phyloP scores from a whole-genome alignment of 2,329 filamentous ascomycete species.

The Botrytis galanthina region DNA sequence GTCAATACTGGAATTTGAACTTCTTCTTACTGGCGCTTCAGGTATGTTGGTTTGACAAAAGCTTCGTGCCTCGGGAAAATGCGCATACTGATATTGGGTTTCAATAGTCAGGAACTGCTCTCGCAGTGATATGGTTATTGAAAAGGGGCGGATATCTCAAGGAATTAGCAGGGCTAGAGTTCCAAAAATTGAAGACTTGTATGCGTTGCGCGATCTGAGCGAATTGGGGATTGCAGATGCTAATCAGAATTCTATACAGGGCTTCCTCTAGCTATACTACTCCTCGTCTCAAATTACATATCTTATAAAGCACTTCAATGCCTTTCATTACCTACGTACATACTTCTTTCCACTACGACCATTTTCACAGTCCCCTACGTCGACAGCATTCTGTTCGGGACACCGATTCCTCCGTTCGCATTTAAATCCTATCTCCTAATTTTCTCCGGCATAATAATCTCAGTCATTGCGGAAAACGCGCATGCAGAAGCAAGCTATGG shows the following conservation, averaged over 20 bases:
- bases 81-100: slow-evolving; percentile 3
- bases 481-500: slow-evolving; percentile 18
- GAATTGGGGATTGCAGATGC: neutral
- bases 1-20: slow-evolving; percentile 20
- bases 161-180: slow-evolving; percentile 12
- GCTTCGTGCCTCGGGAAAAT: neutral
- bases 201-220: slow-evolving; percentile 2
- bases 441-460: slow-evolving; percentile 18
- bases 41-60: neutral
- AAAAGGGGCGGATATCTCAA: slow-evolving; percentile 16
- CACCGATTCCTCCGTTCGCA: slow-evolving; percentile 5
- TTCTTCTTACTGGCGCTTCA: slow-evolving; percentile 20
- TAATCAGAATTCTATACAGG: slow-evolving; percentile 7
- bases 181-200: slow-evolving; percentile 10
- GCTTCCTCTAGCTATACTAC: slow-evolving; percentile 17
- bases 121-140: slow-evolving; percentile 5
- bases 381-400: slow-evolving; percentile 16
- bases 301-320: slow-evolving; percentile 20
- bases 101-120: slow-evolving; percentile 9
- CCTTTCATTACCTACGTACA: slow-evolving; percentile 20
- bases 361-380: slow-evolving; percentile 18
- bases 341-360: slow-evolving; percentile 19
- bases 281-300: slow-evolving; percentile 16
- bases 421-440: slow-evolving; percentile 13
- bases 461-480: slow-evolving; percentile 17